A percentile compares a stretch with the other conserved stretches of the same genome.
These are phyloP conservation scores for Pythium scleroteichum DNA, from an alignment of 352 stramenopile genomes.

Conservation along the genomic window DNA sequence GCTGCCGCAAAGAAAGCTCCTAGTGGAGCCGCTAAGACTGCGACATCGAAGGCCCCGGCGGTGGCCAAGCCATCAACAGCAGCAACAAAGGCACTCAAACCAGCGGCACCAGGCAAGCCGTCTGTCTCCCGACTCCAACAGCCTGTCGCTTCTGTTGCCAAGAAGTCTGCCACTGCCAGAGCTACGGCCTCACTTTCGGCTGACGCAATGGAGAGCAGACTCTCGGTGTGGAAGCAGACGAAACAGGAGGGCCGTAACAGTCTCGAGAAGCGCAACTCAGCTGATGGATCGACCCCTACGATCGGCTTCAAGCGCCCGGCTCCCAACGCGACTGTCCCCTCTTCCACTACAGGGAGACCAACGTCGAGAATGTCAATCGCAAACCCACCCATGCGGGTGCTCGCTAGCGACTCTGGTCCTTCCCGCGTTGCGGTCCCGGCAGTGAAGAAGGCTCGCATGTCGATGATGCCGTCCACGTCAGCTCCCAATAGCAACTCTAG, in stretches of 20 bases:
- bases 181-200: not conserved
- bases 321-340: not conserved
- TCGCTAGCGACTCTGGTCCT: not conserved
- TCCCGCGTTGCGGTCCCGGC: constrained; percentile 3
- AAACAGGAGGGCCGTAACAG: constrained; percentile 14
- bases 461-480: constrained; percentile 11
- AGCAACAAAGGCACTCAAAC: not conserved
- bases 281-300: not conserved
- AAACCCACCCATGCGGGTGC: constrained; percentile 7
- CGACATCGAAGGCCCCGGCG: not conserved
- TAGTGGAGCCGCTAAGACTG: not conserved
- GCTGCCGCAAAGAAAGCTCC: not conserved
- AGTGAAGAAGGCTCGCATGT: constrained; percentile 21
- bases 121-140: not conserved
- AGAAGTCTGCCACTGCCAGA: constrained; percentile 1
- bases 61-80: not conserved
- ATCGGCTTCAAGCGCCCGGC: constrained; percentile 24
- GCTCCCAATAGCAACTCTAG: not conserved
- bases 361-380: constrained; percentile 18
- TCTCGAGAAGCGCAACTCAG: constrained; percentile 8
- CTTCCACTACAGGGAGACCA: not conserved
- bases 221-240: constrained; percentile 15
- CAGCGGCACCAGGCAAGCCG: not conserved
- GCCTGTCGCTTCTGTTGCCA: not conserved
- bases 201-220: constrained; percentile 23